A percentile compares a stretch with the other conserved stretches of the same genome.
Conservation (phyloP, 2,329 filamentous ascomycete genomes). For the Thielaviopsis ethacetica region DNA sequence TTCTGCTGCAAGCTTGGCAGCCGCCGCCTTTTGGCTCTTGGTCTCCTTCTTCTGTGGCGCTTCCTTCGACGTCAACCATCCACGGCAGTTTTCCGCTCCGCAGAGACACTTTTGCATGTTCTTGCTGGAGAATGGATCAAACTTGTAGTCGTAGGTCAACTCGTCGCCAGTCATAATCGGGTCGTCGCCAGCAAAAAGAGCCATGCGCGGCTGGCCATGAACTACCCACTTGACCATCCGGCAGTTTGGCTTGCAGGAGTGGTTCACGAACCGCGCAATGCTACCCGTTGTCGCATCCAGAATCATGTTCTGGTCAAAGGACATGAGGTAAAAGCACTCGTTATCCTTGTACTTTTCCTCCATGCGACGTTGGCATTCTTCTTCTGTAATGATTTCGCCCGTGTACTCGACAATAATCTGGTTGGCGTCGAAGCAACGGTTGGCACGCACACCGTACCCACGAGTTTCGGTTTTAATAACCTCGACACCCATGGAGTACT, state of each 20-base stretch:
- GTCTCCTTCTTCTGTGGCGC: conserved; percentile 31
- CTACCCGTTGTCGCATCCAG: conserved; percentile 93
- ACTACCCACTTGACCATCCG: conserved; percentile 98
- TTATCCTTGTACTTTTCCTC: conserved; percentile 86
- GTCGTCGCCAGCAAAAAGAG: conserved; percentile 77
- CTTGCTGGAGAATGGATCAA: conserved; percentile 52
- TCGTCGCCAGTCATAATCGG: conserved; percentile 93
- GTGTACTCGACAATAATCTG: conserved; percentile 99
- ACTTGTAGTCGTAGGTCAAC: conserved; percentile 82
- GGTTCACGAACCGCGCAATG: conserved; percentile 95
- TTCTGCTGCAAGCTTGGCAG: conserved; percentile 16
- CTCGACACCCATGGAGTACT: conserved; percentile 85
- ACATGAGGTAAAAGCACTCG: conserved; percentile 97
- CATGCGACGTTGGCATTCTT: conserved; percentile 87
- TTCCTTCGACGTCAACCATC: conserved; percentile 44
- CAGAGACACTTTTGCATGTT: conserved; percentile 52
- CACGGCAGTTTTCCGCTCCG: conserved; percentile 45
- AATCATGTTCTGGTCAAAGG: conserved; percentile 95
- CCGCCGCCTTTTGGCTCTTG: conserved; percentile 18
- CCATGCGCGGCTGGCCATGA: conserved; percentile 84
- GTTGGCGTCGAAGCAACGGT: conserved; percentile 69
- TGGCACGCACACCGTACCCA: conserved; percentile 82
- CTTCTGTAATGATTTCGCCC: conserved; percentile 90
- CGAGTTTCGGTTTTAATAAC: conserved; percentile 81
- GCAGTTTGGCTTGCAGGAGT: conserved; percentile 92